Evolutionary conservation across 768 basidiomycete species (phyloP).

Genomic region (Coprinopsis marcescibilis): DNA sequence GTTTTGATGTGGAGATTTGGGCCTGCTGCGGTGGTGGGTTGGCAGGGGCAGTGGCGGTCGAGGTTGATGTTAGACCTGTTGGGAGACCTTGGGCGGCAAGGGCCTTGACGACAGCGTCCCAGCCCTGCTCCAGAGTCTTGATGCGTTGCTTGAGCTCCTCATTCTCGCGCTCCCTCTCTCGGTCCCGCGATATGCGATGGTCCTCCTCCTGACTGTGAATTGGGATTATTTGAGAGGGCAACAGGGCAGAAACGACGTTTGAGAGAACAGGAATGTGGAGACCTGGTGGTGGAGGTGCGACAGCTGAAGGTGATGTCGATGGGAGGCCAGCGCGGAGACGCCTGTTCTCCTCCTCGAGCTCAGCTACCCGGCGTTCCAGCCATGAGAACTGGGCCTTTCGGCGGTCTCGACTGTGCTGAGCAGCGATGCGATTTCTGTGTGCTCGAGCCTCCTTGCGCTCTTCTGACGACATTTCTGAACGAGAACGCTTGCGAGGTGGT

Average conservation of each 20-base stretch:
- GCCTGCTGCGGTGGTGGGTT: slow-evolving; percentile 20
- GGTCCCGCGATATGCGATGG: slow-evolving; percentile 36
- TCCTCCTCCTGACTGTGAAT: slow-evolving; percentile 26
- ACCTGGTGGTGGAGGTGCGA: slow-evolving; percentile 17
- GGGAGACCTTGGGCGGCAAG: slow-evolving; percentile 64
- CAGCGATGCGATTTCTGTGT: slow-evolving; percentile 89
- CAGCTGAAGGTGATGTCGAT: slow-evolving; percentile 5
- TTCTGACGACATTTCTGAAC: slow-evolving; percentile 57
- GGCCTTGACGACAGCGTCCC: slow-evolving; percentile 76
- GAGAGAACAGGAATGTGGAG: slow-evolving; percentile 20
- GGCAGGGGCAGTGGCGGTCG: slow-evolving; percentile 9
- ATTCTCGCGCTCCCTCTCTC: slow-evolving; percentile 61
- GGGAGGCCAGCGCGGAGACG: slow-evolving; percentile 53
- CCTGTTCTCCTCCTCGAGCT: slow-evolving; percentile 82
- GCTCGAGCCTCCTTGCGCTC: slow-evolving; percentile 85
- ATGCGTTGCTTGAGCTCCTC: slow-evolving; percentile 71
- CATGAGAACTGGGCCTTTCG: slow-evolving; percentile 76
- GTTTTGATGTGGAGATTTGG: slow-evolving; percentile 14
- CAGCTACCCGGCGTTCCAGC: slow-evolving; percentile 61
- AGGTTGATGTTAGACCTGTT: slow-evolving; percentile 29
- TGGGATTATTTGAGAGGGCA: slow-evolving; percentile 10
- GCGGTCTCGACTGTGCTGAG: slow-evolving; percentile 88
- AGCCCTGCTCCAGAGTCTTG: slow-evolving; percentile 72
- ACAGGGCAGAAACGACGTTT: slow-evolving; percentile 9
- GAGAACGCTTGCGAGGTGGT: slow-evolving; percentile 70